Conservation (phyloP, 2,329 filamentous ascomycete genomes). For the Metarhizium guizhouense region DNA sequence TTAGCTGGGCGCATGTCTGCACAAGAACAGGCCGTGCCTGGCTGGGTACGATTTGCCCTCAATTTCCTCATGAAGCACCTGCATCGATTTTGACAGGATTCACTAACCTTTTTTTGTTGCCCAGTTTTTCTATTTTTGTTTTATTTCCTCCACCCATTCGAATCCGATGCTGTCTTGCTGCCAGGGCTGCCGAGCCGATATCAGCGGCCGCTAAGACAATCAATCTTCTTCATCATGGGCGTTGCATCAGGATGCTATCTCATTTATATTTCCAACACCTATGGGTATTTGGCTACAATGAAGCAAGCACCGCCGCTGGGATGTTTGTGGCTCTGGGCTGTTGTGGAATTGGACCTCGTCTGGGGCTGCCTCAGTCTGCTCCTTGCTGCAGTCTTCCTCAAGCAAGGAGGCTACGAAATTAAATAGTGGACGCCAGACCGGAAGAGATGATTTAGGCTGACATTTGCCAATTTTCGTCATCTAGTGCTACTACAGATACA, state of each 20-base stretch:
- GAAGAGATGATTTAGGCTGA: not conserved
- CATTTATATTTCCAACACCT: slow-evolving; percentile 70
- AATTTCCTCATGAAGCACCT: too few species aligned
- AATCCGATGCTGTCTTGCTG: slow-evolving; percentile 37
- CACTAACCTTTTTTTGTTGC: not conserved
- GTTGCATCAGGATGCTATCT: slow-evolving; percentile 65
- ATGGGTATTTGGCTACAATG: slow-evolving; percentile 81
- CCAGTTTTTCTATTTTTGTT: slow-evolving; percentile 47
- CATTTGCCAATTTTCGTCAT: not conserved
- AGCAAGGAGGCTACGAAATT: slow-evolving; percentile 40
- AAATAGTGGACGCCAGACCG: slow-evolving; percentile 4
- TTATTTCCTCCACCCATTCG: slow-evolving; percentile 47
- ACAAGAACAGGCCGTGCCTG: slow-evolving; percentile 44
- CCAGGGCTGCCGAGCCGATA: slow-evolving; percentile 38
- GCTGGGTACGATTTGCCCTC: slow-evolving; percentile 32
- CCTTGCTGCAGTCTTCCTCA: slow-evolving; percentile 35
- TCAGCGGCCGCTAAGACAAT: slow-evolving; percentile 42
- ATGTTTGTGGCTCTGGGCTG: slow-evolving; percentile 86
- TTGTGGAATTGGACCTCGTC: slow-evolving; percentile 72
- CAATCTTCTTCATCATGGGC: slow-evolving; percentile 55
- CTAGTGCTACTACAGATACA: not conserved
- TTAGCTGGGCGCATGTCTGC: slow-evolving; percentile 49
- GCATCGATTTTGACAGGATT: not conserved
- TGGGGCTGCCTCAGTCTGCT: slow-evolving; percentile 51
- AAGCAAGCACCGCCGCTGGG: slow-evolving; percentile 84